Evolutionary conservation across 2,329 filamentous ascomycete species (phyloP), one percentile per base, ranked within the genome.

Genomic region (Fusarium domesticum): DNA sequence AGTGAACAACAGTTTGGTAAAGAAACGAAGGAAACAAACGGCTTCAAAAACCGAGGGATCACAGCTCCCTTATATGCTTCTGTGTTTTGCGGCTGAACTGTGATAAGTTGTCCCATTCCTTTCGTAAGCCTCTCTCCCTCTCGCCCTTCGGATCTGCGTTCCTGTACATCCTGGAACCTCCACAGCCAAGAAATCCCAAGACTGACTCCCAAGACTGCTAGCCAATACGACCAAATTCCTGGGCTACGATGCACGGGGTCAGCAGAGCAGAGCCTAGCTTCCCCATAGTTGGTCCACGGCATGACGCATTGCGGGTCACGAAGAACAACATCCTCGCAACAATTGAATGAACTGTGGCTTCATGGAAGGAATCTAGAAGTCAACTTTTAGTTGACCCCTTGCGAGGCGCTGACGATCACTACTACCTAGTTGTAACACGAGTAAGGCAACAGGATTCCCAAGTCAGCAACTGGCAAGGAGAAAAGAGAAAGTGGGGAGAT

Each of bases 241-340:
- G 49, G 41, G 48, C 38, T 36, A 33, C 41, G 39, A 52, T 48
- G 51, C 51, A 41, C 37, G 18, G 45, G 40, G 51, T 54, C 48
- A 54, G 51, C 40, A 17, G 31, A 42, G 38, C 44, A 54, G 45
- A 48, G 35, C 51, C 54, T 54, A 51, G 51, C 47, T 28, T 28
- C 14, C 14, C 23, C 23, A 8, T 10, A 4, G 10, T 28, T 37
- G 31, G 35, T 35, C 39, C 37, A 43, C 42, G 48, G 50, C 48
- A 55, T 55, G 52, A 55, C 51, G 51, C 43, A 46, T 12, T 18
- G 51, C 48, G 49, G 40, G 40, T 47, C 48, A 30, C 32, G 23
- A 10, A 12, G 14, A 12, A 28, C 23, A 28, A 28, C 23, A 28
- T 11, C 23, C 23, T n/a, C 4, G 10, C 23, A 28, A 12, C 23